Evolutionary conservation across 768 basidiomycete genomes (phyloP), one percentile per base, ranked within the genome.

Genomic region (Trametes villosa): DNA sequence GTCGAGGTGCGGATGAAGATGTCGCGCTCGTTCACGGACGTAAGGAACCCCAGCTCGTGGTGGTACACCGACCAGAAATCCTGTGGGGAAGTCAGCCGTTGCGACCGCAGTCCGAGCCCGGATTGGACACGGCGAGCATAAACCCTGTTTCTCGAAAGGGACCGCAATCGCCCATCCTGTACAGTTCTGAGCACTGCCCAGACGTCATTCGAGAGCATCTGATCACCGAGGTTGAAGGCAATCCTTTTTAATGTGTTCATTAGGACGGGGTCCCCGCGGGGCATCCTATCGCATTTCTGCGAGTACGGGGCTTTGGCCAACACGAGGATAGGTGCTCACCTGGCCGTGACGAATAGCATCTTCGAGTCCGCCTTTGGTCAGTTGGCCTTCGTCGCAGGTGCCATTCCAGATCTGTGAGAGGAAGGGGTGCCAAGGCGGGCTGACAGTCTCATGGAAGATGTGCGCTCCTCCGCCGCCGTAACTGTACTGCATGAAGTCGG

Each of bases 331-430:
- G 18, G 29, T 1, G 11, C 13, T 31, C 56, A 76, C 77, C 72
- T 77, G 67, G 8, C 81, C 50, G 57, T 83, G 81, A 29, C 63
- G 67, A 40, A 79, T 57, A 4, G 79, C 74, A 45, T 83, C 81
- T 26, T 74, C 68, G 4, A 81, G 67, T 1, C 81, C 81, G 18
- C 34, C 79, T 0, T 66, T 64, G 9, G 81, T 83, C 48, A 83
- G 72, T 56, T 83, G 81, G 8, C 81, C 81, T 4, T 73, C 65
- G 59, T 81, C 78, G 60, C 81, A 83, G 4, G 79, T 77, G 20
- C 81, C 81, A n/a, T 75, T 65, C 81, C 82, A 82, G 7, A 82
- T 76, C 36, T 71, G 72, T 20, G 64, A 67, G 9, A 75, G 71
- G 63, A 81, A 82, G 1, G 82, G 82, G 52, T 82, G 81, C 70